Base-by-base conservation (phyloP, 129 eudicot genomes). In the Calendula officinalis region DNA sequence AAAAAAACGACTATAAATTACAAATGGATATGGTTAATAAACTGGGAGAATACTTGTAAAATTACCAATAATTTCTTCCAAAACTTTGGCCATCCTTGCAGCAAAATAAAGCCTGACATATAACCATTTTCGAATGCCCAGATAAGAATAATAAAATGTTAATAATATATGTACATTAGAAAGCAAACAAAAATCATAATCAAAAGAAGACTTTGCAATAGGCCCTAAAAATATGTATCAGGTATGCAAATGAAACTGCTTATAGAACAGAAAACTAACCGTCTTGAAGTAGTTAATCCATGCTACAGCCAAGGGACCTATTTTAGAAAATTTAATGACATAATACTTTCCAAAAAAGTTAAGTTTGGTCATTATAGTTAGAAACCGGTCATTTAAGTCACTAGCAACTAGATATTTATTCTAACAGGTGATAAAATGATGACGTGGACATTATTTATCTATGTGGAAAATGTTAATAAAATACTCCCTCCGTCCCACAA, bases 51-150 rank as follows among this genome's bases (percentile, higher is more conserved):
- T n/a, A n/a, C 38, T 15, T 46, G 40, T 37, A 33, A 64, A 58
- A 46, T 33, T 78, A 89, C 97, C 90, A 58, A 89, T 80, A 30
- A 83, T n/a, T 56, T 60, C 90, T 79, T 76, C 97, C 97, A 71
- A 74, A 85, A 11, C 22, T 73, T 61, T 66, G 81, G 8, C 95
- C 87, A 53, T 89, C 87, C 47, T 63, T 66, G 77, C 79, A 51
- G 67, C 77, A 6, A 55, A 83, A 85, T 54, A 89, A 42, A 68
- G 77, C 95, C 96, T 89, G 82, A 48, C 44, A 48, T 46, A 48
- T 30, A 30, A 49, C 15, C 44, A 56, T 66, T 11, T 30, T 7
- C 9, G 7, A 44, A 16, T 37, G 62, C 59, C 35, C 14, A 7
- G 10, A 8, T 15, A 44, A 46, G 16, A 49, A 44, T n/a, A 56